phyloP scores from a whole-genome alignment of 2,329 filamentous ascomycete species.

The Coniochaeta sp. region DNA sequence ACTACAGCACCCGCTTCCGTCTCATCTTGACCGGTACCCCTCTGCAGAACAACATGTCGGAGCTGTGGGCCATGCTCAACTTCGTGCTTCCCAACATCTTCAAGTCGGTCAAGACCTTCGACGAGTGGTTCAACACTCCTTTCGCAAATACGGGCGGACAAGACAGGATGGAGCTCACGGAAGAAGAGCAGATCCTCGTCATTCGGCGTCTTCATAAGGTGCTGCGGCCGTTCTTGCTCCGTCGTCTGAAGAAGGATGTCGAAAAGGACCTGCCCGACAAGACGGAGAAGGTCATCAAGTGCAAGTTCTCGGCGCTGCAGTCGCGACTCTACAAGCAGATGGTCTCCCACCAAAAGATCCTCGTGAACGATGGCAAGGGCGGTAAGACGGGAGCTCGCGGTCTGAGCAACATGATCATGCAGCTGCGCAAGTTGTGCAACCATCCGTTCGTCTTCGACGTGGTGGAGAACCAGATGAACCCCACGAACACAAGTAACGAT shows the following conservation, averaged over 20 bases:
- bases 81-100: constrained; percentile 98
- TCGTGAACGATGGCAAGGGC: constrained; percentile 90
- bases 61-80: constrained; percentile 97
- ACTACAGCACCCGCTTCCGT: constrained; percentile 91
- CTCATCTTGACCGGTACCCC: constrained; percentile 97
- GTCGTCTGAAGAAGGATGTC: constrained; percentile 98
- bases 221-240: constrained; percentile 88
- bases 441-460: constrained; percentile 98
- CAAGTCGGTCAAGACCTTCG: constrained; percentile 97
- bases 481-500: constrained; percentile 80
- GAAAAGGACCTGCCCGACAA: constrained; percentile 98
- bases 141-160: constrained; percentile 97
- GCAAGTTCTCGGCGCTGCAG: constrained; percentile 93
- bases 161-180: constrained; percentile 97
- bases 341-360: constrained; percentile 88
- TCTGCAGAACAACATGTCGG: constrained; percentile 91
- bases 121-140: constrained; percentile 99
- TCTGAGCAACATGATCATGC: constrained; percentile 99
- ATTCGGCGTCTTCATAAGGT: constrained; percentile 99
- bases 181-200: constrained; percentile 98
- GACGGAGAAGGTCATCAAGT: constrained; percentile 98
- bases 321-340: constrained; percentile 95
- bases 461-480: constrained; percentile 98
- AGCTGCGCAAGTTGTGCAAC: constrained; percentile 96
- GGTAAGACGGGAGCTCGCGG: constrained; percentile 91